Conservation (phyloP, 2,329 filamentous ascomycete genomes). For the Cladophialophora chaetospira region DNA sequence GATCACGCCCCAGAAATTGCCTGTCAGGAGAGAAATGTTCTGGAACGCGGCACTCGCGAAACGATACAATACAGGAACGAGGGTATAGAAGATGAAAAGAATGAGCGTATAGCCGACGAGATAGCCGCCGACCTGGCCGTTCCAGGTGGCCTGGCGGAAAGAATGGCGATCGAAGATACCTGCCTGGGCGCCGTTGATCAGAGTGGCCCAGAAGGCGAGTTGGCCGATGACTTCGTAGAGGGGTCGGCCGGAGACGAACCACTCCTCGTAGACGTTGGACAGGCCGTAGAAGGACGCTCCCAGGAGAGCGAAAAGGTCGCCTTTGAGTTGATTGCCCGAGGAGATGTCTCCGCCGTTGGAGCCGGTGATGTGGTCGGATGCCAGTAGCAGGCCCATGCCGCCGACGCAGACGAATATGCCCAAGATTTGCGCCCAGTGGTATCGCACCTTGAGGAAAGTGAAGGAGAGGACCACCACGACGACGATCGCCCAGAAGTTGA, state of each 20-base stretch:
- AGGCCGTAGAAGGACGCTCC: conserved; percentile 91
- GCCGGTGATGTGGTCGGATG: conserved; percentile 79
- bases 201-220: conserved; percentile 80
- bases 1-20: conserved; percentile 95
- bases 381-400: conserved; percentile 84
- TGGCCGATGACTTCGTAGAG: conserved; percentile 93
- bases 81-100: conserved; percentile 80
- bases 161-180: conserved; percentile 84
- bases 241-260: conserved; percentile 81
- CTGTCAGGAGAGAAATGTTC: conserved; percentile 90
- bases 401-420: conserved; percentile 91
- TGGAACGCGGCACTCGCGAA: conserved; percentile 92
- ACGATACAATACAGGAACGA: conserved; percentile 84
- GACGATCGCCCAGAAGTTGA: conserved; percentile 99
- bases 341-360: conserved; percentile 63
- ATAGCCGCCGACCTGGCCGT: conserved; percentile 72
- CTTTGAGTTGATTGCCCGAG: conserved; percentile 73
- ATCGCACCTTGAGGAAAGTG: conserved; percentile 79
- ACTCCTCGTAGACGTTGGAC: conserved; percentile 91
- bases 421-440: conserved; percentile 79
- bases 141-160: conserved; percentile 68
- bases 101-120: conserved; percentile 86
- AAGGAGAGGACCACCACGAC: conserved; percentile 87
- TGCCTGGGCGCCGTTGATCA: conserved; percentile 89
- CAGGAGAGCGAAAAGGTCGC: conserved; percentile 86